phyloP scores from a whole-genome alignment of 1,284 basidiomycete species.

The Moesziomyces aphidis region DNA sequence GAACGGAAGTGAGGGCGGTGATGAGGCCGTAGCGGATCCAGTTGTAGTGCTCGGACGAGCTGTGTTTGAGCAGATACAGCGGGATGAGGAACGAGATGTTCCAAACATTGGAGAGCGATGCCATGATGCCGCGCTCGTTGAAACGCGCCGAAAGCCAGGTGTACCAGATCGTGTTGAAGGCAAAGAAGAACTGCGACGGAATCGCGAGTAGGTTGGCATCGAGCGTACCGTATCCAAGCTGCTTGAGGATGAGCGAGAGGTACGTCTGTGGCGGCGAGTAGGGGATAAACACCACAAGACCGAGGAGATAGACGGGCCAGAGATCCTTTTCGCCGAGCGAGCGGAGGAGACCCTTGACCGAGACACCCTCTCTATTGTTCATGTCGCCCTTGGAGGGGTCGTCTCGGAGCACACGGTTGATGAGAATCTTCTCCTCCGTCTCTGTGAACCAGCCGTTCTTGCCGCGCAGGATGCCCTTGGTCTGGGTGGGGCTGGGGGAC shows the following conservation, averaged over 20 bases:
- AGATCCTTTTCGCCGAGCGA: slow-evolving; percentile 76
- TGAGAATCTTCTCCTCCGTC: slow-evolving; percentile 72
- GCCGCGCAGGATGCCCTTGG: slow-evolving; percentile 16
- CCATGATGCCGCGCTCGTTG: slow-evolving; percentile 27
- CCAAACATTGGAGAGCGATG: slow-evolving; percentile 36
- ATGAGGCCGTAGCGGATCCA: slow-evolving; percentile 48
- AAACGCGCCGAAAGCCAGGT: slow-evolving; percentile 25
- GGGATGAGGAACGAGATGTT: slow-evolving; percentile 31
- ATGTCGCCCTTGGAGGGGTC: slow-evolving; percentile 77
- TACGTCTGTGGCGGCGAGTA: slow-evolving; percentile 31
- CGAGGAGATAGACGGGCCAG: slow-evolving; percentile 78
- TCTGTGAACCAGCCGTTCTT: slow-evolving; percentile 75
- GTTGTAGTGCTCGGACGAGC: slow-evolving; percentile 6
- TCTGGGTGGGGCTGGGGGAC: slow-evolving; percentile 38
- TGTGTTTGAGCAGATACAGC: slow-evolving; percentile 27
- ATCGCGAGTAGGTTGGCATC: slow-evolving; percentile 56
- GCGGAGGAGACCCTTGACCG: slow-evolving; percentile 17
- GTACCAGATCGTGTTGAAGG: slow-evolving; percentile 39
- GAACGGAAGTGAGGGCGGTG: slow-evolving; percentile 36
- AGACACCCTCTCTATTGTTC: slow-evolving; percentile 79
- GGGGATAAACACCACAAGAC: slow-evolving; percentile 45
- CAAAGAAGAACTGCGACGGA: slow-evolving; percentile 45
- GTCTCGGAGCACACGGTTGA: slow-evolving; percentile 76
- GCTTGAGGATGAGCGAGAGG: slow-evolving; percentile 43
- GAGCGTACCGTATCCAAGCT: slow-evolving; percentile 47